Evolutionary conservation across 306 rosid species (phyloP).

Genomic region (Trifolium pratense): DNA sequence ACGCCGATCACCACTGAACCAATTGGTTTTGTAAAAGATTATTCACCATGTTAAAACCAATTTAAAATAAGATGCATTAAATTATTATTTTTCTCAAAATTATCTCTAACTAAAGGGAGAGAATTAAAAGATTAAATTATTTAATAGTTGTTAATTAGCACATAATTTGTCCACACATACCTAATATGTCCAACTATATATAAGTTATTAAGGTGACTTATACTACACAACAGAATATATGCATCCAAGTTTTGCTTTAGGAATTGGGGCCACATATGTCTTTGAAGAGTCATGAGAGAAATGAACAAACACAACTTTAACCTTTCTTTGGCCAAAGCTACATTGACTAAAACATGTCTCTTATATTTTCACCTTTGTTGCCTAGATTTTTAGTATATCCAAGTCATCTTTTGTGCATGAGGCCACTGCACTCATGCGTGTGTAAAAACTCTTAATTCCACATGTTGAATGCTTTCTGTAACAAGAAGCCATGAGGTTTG

Average conservation of each 20-base stretch:
- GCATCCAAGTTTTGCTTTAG: conserved; percentile 22
- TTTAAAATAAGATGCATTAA: no score
- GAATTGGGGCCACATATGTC: conserved; percentile 29
- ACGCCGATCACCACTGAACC: no score
- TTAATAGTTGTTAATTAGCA: no score
- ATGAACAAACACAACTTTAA: conserved; percentile 10
- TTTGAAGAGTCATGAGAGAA: conserved; percentile 17
- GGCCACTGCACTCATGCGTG: conserved; percentile 41
- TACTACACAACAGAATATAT: conserved; percentile 39
- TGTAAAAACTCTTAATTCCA: conserved; percentile 35
- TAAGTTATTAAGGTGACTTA: conserved; percentile 16
- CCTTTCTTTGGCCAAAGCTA: conserved; percentile 35
- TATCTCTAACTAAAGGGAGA: no score
- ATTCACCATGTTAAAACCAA: no score
- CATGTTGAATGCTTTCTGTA: conserved; percentile 31
- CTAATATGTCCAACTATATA: not conserved
- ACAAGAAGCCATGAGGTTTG: conserved; percentile 43
- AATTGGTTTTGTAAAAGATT: no score
- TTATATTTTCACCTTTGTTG: conserved; percentile 32
- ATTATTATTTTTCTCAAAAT: no score
- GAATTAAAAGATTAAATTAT: no score
- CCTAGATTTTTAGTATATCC: conserved; percentile 29
- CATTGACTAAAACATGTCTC: conserved; percentile 22
- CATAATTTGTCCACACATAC: no score
- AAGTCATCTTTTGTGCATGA: conserved; percentile 39